Evolutionary conservation across 768 basidiomycete genomes (phyloP).

Genomic region (Hypsizygus marmoreus): DNA sequence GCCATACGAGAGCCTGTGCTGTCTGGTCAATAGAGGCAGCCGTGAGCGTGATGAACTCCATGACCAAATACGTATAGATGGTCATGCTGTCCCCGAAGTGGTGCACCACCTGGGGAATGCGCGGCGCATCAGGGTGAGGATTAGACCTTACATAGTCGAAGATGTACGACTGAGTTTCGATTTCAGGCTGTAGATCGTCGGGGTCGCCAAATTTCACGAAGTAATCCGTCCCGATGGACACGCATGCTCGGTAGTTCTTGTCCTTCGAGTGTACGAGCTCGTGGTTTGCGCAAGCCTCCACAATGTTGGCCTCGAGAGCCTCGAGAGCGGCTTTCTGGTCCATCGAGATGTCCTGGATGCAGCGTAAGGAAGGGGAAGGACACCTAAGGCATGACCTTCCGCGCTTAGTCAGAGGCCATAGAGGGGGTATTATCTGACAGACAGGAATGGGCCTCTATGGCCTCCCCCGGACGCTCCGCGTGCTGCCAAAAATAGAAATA

Average conservation of each 20-base stretch:
- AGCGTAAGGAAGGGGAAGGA: constrained; percentile 10
- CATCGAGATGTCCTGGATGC: constrained; percentile 5
- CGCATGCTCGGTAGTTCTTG: background rate
- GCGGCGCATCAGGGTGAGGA: constrained; percentile 20
- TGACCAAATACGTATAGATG: constrained; percentile 28
- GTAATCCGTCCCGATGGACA: background rate
- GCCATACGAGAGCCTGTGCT: constrained; percentile 26
- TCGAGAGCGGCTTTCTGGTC: constrained; percentile 1
- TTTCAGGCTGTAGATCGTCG: no score
- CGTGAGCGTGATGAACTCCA: constrained; percentile 26
- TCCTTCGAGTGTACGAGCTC: background rate
- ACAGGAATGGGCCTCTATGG: no score
- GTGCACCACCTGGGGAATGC: constrained; percentile 23
- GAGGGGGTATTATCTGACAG: no score
- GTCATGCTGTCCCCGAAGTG: constrained; percentile 17
- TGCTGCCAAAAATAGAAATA: no score
- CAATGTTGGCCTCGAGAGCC: background rate
- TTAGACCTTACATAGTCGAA: constrained; percentile 18
- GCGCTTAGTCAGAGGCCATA: no score
- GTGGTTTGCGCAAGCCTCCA: constrained; percentile 3
- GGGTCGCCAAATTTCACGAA: background rate
- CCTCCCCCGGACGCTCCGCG: no score
- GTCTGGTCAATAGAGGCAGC: constrained; percentile 14
- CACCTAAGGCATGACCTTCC: no score
- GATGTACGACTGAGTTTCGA: constrained; percentile 24